Evolutionary conservation across 2,329 filamentous ascomycete genomes (phyloP), one percentile per base, ranked within the genome.

Genomic region (Colletotrichum kahawae): DNA sequence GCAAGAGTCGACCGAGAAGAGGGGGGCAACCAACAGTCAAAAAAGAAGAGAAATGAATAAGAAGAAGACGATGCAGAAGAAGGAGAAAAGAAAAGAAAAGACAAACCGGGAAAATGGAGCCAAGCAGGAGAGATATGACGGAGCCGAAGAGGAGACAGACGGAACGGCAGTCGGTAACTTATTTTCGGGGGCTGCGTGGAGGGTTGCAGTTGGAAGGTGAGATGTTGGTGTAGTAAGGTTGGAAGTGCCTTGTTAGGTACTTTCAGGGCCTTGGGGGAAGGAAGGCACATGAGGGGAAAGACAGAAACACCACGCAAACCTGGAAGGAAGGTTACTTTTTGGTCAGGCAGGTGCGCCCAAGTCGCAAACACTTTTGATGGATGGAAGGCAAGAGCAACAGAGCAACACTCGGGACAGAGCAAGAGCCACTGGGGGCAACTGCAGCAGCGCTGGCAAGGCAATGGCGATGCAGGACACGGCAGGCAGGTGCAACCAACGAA

Each of bases 121-220:
- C 10, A 59, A 33, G 56, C 27, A 59, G 31, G 57, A 62, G 31
- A 36, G 29, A 21, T 36, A 68, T 31, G 64, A 62, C 64, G 56
- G 36, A 67, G 60, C 48, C 48, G 65, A 14, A 57, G 59, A 57
- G 59, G 18, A 21, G 43, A 16, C 38, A 29, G 10, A 54, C 59
- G 59, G 68, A 65, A 68, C 56, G 64, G 70, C 64, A 72, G 38
- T 72, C 64, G 64, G 65, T 36, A 56, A 38, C 36, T 62, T 60
- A 60, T 59, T 51, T 18, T 54, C 27, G 13, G n/a, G 57, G 57
- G 29, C 57, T 34, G 57, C 31, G 10, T 60, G 57, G 31, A 60
- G 59, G 59, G 65, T 56, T 54, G 38, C 29, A 56, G 57, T 48
- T 38, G 54, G 56, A 21, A 62, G 56, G 56, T 57, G 21, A 57